Conservation (phyloP, 805 yeast species). For the Pichia kluyveri region DNA sequence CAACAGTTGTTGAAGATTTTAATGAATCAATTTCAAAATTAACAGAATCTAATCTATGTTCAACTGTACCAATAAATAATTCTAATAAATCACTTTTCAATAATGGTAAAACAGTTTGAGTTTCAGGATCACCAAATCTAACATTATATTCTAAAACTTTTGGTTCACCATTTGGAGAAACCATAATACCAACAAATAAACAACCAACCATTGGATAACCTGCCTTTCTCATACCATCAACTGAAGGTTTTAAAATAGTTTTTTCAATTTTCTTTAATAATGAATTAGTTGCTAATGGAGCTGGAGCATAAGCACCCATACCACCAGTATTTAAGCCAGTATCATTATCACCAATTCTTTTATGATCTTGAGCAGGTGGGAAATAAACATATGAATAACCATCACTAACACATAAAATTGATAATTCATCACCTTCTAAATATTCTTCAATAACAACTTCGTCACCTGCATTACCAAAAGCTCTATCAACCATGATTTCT, state of each 20-base stretch:
- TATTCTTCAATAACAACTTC: conserved; percentile 93
- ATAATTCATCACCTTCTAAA: conserved; percentile 93
- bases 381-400: conserved; percentile 86
- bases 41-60: conserved; percentile 85
- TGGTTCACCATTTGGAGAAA: conserved; percentile 73
- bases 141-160: conserved; percentile 95
- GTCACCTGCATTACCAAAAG: conserved; percentile 91
- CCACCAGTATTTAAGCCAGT: conserved; percentile 97
- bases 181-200: conserved; percentile 90
- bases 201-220: conserved; percentile 95
- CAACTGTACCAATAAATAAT: conserved; percentile 87
- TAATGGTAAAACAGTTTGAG: conserved; percentile 90
- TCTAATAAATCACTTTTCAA: conserved; percentile 88
- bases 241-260: conserved; percentile 79
- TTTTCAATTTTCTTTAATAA: conserved; percentile 62
- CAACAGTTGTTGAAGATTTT: conserved; percentile 83
- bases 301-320: conserved; percentile 99
- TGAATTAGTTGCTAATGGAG: conserved; percentile 83
- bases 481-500: conserved; percentile 81
- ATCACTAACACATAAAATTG: conserved; percentile 84
- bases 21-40: conserved; percentile 41
- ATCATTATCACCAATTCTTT: conserved; percentile 90
- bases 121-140: conserved; percentile 98
- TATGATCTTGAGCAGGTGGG: conserved; percentile 98
- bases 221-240: conserved; percentile 93